phyloP scores from a whole-genome alignment of 1,284 basidiomycete species.

The Singerocomus inundabilis region DNA sequence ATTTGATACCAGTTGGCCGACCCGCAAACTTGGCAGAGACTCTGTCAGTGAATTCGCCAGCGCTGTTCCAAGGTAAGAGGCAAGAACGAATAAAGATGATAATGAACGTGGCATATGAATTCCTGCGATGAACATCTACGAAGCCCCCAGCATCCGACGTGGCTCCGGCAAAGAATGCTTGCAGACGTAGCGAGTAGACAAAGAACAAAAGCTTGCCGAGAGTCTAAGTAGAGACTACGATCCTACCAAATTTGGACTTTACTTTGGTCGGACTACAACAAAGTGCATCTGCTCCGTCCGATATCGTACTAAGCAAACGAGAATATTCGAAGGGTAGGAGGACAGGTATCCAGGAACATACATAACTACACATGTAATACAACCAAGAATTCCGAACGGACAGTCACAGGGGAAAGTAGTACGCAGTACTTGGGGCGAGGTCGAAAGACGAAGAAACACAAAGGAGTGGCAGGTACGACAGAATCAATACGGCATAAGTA shows the following conservation, averaged over 20 bases:
- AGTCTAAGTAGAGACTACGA: too few species aligned
- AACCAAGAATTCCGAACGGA: constrained; percentile 35
- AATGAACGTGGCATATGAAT: constrained; percentile 20
- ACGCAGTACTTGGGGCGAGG: constrained; percentile 20
- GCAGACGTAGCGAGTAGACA: not conserved
- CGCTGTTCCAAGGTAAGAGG: constrained; percentile 6
- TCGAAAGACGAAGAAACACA: constrained; percentile 14
- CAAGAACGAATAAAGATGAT: constrained; percentile 13
- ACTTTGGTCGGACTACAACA: too few species aligned
- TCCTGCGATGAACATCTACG: constrained; percentile 8
- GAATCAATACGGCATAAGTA: constrained; percentile 35
- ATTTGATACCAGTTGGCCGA: constrained; percentile 17
- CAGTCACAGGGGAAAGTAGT: constrained; percentile 15
- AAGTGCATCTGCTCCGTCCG: too few species aligned
- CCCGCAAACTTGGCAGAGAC: constrained; percentile 17
- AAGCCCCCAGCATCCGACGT: constrained; percentile 23
- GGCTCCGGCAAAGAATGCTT: not conserved
- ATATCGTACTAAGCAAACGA: constrained; percentile 13
- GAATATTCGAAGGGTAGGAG: constrained; percentile 23
- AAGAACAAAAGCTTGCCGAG: not conserved
- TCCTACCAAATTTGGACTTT: too few species aligned
- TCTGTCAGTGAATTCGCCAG: constrained; percentile 4
- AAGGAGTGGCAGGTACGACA: constrained; percentile 31
- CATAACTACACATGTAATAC: constrained; percentile 39
- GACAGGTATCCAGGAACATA: constrained; percentile 39